These are phyloP conservation scores for Leccinum truebloodii DNA, from an alignment of 768 basidiomycete genomes.

Conservation along the genomic window DNA sequence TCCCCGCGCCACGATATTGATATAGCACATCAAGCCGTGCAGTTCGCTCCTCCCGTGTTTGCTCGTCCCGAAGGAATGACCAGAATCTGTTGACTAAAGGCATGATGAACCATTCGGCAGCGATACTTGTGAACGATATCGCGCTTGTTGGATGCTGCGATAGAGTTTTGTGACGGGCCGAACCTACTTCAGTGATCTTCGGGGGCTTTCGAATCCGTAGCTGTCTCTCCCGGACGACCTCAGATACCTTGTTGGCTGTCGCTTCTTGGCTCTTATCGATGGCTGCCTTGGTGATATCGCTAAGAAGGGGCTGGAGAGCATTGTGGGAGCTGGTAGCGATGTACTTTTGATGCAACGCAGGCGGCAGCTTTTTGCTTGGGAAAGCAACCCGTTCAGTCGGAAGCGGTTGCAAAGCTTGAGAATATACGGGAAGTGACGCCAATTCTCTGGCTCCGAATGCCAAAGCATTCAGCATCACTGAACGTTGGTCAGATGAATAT, in stretches of 20 bases:
- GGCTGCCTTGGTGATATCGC: conserved; percentile 60
- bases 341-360: conserved; percentile 69
- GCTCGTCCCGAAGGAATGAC: conserved; percentile 86
- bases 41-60: conserved; percentile 72
- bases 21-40: conserved; percentile 52
- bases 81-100: conserved; percentile 95
- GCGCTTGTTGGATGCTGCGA: conserved; percentile 7
- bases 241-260: conserved; percentile 56
- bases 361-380: conserved; percentile 80
- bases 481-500: conserved; percentile 86
- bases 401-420: conserved; percentile 34
- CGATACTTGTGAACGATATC: conserved; percentile 63
- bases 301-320: conserved; percentile 56
- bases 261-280: conserved; percentile 61
- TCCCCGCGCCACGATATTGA: conserved; percentile 71
- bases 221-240: conserved; percentile 70
- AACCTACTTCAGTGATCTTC: conserved; percentile 46
- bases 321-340: conserved; percentile 42
- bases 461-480: conserved; percentile 81
- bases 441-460: conserved; percentile 86
- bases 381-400: conserved; percentile 49
- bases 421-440: conserved; percentile 45
- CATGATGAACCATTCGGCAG: conserved; percentile 85
- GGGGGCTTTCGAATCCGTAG: conserved; percentile 59
- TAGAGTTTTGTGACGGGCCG: conserved; percentile 20